Evolutionary conservation across 179 eudicot species (phyloP).

Genomic region (Drosera spatulata): DNA sequence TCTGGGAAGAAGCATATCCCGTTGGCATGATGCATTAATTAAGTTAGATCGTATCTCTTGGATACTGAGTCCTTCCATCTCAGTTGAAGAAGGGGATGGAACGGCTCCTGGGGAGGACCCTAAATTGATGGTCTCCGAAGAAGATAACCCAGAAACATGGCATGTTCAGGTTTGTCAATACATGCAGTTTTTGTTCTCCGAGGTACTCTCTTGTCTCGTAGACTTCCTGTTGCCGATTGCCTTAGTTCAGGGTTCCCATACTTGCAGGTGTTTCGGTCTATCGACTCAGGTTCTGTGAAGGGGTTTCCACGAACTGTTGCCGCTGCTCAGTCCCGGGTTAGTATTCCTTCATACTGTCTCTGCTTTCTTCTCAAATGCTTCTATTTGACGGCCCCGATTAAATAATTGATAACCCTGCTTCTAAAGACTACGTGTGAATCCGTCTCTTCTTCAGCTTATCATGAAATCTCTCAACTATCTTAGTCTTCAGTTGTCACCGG

Average conservation of each 20-base stretch:
- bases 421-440: too few relatives aligned
- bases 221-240: neutral
- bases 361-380: neutral
- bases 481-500: too few relatives aligned
- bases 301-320: slow-evolving; percentile 69
- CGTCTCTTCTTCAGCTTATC: too few relatives aligned
- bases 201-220: neutral
- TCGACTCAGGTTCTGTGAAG: slow-evolving; percentile 87
- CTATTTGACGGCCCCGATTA: neutral
- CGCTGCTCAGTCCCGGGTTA: slow-evolving; percentile 53
- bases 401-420: too few relatives aligned
- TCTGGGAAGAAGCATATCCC: slow-evolving; percentile 48
- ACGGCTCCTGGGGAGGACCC: slow-evolving; percentile 57
- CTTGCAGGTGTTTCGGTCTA: slow-evolving; percentile 77
- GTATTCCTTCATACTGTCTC: slow-evolving; percentile 6
- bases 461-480: too few relatives aligned
- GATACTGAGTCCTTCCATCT: slow-evolving; percentile 66
- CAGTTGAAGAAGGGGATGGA: slow-evolving; percentile 23
- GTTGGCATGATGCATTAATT: slow-evolving; percentile 77
- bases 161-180: slow-evolving; percentile 69
- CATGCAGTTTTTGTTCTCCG: neutral
- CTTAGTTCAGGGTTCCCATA: slow-evolving; percentile 7
- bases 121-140: slow-evolving; percentile 48
- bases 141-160: slow-evolving; percentile 76
- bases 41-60: slow-evolving; percentile 91